Percentiles rank a stretch among this genome's conserved stretches.
These are phyloP conservation scores for Arthrocladium fulminans DNA, from an alignment of 2,329 filamentous ascomycete genomes.

Conservation along the genomic window DNA sequence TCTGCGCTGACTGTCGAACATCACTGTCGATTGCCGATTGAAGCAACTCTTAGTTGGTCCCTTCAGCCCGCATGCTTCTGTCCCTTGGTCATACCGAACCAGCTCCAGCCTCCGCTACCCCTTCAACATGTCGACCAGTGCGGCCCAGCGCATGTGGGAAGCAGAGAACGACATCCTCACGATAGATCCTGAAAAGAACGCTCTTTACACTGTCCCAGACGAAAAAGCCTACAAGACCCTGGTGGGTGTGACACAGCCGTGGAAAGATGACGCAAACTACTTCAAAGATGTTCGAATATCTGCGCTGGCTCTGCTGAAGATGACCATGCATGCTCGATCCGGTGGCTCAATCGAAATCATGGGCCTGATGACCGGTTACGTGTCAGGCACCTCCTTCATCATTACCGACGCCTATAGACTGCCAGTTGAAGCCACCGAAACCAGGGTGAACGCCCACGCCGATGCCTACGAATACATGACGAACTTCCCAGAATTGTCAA, in stretches of 20 bases:
- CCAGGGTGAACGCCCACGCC: conserved; percentile 87
- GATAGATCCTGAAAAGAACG: conserved; percentile 78
- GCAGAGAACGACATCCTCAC: conserved; percentile 77
- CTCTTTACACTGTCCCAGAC: conserved; percentile 74
- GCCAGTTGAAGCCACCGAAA: conserved; percentile 97
- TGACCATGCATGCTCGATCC: conserved; percentile 98
- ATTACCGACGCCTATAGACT: conserved; percentile 90
- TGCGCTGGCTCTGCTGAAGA: conserved; percentile 88
- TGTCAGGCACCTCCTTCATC: conserved; percentile 71
- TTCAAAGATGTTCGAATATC: conserved; percentile 93
- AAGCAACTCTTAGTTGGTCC: too few species aligned
- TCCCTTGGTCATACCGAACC: too few species aligned
- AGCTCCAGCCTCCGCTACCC: conserved; percentile 3
- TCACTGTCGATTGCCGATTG: too few species aligned
- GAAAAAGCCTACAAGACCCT: conserved; percentile 58
- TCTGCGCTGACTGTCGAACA: too few species aligned
- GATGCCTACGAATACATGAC: conserved; percentile 98
- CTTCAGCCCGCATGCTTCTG: too few species aligned
- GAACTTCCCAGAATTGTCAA: conserved; percentile 66
- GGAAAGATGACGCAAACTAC: conserved; percentile 69
- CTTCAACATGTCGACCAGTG: conserved; percentile 27
- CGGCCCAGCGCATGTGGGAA: conserved; percentile 41
- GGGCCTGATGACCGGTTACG: conserved; percentile 96
- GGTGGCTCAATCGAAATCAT: conserved; percentile 90
- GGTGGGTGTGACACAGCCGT: conserved; percentile 54